phyloP scores from a whole-genome alignment of 2,329 filamentous ascomycete species.

The Aspergillus ochraceus region DNA sequence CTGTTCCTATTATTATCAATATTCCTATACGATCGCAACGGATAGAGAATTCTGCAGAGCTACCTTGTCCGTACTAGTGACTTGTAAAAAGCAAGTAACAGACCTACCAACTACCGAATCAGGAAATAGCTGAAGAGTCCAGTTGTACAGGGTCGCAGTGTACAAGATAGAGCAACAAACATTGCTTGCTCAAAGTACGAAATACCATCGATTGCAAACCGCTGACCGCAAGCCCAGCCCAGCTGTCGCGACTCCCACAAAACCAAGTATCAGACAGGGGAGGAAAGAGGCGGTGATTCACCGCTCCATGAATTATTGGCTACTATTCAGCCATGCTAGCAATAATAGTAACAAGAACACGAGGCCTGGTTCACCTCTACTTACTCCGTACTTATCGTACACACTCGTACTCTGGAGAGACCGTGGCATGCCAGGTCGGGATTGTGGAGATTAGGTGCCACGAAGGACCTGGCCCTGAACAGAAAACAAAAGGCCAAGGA shows the following conservation, averaged over 20 bases:
- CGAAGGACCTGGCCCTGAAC: not conserved
- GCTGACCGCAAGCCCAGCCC: too few relatives aligned
- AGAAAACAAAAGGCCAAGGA: not conserved
- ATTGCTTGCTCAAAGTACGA: too few relatives aligned
- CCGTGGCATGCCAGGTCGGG: not conserved
- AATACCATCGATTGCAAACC: too few relatives aligned
- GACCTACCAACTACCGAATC: not conserved
- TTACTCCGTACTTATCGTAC: not conserved
- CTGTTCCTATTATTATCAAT: not conserved
- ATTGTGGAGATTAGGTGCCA: not conserved
- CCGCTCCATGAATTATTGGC: constrained; percentile 19
- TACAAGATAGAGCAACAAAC: too few relatives aligned
- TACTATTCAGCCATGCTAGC: constrained; percentile 10
- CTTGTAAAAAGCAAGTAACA: too few relatives aligned
- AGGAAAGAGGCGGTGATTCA: constrained; percentile 22
- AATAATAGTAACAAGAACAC: not conserved
- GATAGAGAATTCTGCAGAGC: not conserved
- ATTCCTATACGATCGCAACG: not conserved
- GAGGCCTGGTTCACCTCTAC: not conserved
- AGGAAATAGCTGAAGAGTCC: not conserved
- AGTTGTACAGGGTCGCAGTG: too few relatives aligned
- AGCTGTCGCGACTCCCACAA: too few relatives aligned
- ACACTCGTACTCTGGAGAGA: not conserved
- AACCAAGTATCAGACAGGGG: not conserved
- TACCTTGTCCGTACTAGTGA: not conserved